A percentile compares a stretch with the other conserved stretches of the same genome.
Conservation (phyloP, 768 basidiomycete species). For the Asterophora lycoperdoides region DNA sequence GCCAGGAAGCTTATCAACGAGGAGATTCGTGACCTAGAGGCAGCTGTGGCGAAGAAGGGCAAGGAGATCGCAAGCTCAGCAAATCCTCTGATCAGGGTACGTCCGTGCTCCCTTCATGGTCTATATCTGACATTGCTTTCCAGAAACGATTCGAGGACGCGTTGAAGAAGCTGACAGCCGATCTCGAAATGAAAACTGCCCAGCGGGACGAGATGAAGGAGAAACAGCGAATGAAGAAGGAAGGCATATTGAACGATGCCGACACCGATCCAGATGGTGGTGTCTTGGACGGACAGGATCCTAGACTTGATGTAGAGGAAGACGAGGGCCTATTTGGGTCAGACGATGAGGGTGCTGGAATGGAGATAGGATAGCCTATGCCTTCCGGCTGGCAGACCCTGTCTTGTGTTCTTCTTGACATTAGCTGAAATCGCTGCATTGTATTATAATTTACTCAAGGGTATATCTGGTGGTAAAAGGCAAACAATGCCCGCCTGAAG, state of each 20-base stretch:
- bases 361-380: slow-evolving; percentile 26
- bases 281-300: slow-evolving; percentile 27
- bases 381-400: too few species aligned
- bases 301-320: slow-evolving; percentile 27
- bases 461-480: slow-evolving; percentile 27
- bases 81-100: slow-evolving; percentile 83
- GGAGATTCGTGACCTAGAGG: slow-evolving; percentile 85
- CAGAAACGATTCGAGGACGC: slow-evolving; percentile 94
- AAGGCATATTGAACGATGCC: slow-evolving; percentile 48
- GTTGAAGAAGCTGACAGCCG: slow-evolving; percentile 79
- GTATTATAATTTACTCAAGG: slow-evolving; percentile 1
- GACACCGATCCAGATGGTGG: slow-evolving; percentile 36
- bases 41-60: slow-evolving; percentile 81
- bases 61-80: slow-evolving; percentile 77
- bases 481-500: slow-evolving; percentile 66
- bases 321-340: slow-evolving; percentile 45
- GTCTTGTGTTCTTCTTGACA: too few species aligned
- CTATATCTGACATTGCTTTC: slow-evolving; percentile 1
- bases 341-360: slow-evolving; percentile 34
- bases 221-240: slow-evolving; percentile 65
- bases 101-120: slow-evolving; percentile 1
- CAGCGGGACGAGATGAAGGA: slow-evolving; percentile 81
- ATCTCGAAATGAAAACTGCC: slow-evolving; percentile 78
- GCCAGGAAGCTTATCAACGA: slow-evolving; percentile 79
- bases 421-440: not conserved